Evolutionary conservation across 805 yeast species (phyloP).

Genomic region (Scheffersomyces ergatensis): DNA sequence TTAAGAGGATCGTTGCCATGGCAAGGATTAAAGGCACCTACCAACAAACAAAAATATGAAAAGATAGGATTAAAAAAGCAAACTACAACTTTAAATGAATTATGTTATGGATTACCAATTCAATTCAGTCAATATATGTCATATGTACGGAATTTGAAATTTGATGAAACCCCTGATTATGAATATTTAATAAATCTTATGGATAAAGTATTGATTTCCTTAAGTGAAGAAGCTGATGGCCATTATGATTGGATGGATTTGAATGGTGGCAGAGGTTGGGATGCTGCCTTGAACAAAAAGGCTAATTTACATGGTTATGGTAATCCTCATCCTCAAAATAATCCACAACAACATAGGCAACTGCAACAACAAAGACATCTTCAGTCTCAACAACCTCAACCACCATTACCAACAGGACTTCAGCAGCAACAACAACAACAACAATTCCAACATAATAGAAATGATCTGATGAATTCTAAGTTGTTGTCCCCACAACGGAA

Average conservation of each 20-base stretch:
- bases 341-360: constrained; percentile 9
- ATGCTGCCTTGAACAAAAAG: constrained; percentile 80
- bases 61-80: constrained; percentile 96
- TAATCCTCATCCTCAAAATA: constrained; percentile 74
- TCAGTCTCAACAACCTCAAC: constrained; percentile 10
- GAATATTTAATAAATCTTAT: constrained; percentile 77
- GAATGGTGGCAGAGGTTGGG: constrained; percentile 97
- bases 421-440: too few relatives aligned
- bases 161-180: constrained; percentile 94
- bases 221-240: constrained; percentile 73
- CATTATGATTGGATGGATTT: constrained; percentile 98
- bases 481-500: constrained; percentile 7
- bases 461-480: constrained; percentile 7
- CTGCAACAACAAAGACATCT: constrained; percentile 8
- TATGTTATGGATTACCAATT: constrained; percentile 85
- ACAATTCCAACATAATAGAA: constrained; percentile 8
- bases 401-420: too few relatives aligned
- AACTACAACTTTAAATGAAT: constrained; percentile 78
- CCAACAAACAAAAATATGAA: constrained; percentile 96
- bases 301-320: constrained; percentile 96
- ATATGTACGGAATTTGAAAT: constrained; percentile 81
- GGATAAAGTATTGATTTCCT: constrained; percentile 71
- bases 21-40: constrained; percentile 98
- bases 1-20: constrained; percentile 93
- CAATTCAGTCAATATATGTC: constrained; percentile 92